phyloP scores from a whole-genome alignment of 2,329 filamentous ascomycete genomes.

The Exophiala oligosperma region DNA sequence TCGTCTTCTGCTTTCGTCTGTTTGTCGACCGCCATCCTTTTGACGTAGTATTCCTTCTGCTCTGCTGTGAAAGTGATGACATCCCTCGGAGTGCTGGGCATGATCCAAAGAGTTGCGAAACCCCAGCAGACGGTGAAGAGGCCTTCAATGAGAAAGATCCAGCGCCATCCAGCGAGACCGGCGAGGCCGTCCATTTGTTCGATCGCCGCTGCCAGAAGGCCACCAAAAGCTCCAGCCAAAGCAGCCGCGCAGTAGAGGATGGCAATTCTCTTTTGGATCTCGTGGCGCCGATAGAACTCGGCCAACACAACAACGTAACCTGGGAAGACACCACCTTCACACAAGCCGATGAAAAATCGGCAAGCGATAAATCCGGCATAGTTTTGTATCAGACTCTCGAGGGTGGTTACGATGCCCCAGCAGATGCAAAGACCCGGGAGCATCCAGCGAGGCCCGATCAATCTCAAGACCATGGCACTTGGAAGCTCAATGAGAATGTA shows the following conservation, averaged over 20 bases:
- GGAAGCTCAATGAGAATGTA: constrained; percentile 51
- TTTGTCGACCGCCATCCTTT: constrained; percentile 38
- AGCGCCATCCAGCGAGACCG: constrained; percentile 48
- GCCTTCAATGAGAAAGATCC: constrained; percentile 57
- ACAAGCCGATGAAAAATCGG: constrained; percentile 12
- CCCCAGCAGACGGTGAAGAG: constrained; percentile 44
- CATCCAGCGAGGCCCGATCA: constrained; percentile 32
- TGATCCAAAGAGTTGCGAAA: constrained; percentile 41
- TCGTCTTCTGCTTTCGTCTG: background rate
- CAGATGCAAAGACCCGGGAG: constrained; percentile 29
- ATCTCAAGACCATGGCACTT: constrained; percentile 45
- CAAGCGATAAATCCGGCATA: constrained; percentile 45
- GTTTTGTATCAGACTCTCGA: constrained; percentile 50
- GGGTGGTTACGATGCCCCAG: constrained; percentile 51
- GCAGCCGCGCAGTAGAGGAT: constrained; percentile 9
- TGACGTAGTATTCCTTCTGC: constrained; percentile 8
- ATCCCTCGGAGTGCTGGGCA: constrained; percentile 40
- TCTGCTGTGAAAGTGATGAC: constrained; percentile 9
- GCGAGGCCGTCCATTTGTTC: constrained; percentile 50
- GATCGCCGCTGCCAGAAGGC: constrained; percentile 18
- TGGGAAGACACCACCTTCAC: constrained; percentile 19
- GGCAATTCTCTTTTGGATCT: constrained; percentile 4
- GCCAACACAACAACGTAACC: constrained; percentile 3
- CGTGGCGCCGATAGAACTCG: constrained; percentile 11
- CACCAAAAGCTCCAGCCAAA: constrained; percentile 14